Percentiles rank a stretch among this genome's conserved stretches.
Conservation (phyloP, 2,329 filamentous ascomycete species). For the Pseudopyricularia javanii region DNA sequence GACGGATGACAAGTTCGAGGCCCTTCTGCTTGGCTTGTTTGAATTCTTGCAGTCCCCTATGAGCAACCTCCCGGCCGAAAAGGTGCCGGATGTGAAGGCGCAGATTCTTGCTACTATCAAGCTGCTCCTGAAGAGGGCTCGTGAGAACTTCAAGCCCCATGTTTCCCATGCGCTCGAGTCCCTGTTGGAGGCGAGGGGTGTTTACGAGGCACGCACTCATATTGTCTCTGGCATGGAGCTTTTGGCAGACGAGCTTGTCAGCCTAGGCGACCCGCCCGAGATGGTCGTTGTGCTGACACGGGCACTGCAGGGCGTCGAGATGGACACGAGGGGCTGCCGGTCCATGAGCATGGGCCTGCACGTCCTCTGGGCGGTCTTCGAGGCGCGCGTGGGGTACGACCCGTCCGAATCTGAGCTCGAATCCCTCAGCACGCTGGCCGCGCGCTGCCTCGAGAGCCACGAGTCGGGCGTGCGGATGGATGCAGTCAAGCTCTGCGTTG, state of each 20-base stretch:
- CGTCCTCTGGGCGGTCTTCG: constrained; percentile 47
- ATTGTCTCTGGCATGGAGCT: constrained; percentile 65
- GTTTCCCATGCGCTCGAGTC: constrained; percentile 56
- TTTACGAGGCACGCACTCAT: constrained; percentile 57
- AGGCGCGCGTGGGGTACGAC: constrained; percentile 28
- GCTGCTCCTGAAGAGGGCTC: constrained; percentile 56
- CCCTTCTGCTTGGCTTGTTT: constrained; percentile 55
- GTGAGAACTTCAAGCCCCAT: constrained; percentile 53
- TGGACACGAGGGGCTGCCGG: constrained; percentile 33
- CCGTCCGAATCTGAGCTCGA: constrained; percentile 39
- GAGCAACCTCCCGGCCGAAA: constrained; percentile 41
- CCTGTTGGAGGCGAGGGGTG: constrained; percentile 50
- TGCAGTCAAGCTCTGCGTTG: constrained; percentile 68
- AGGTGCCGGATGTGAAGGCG: constrained; percentile 59
- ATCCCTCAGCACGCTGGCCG: constrained; percentile 36
- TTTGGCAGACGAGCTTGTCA: constrained; percentile 59
- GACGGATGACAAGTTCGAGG: constrained; percentile 55
- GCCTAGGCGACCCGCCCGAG: constrained; percentile 50
- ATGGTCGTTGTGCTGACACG: constrained; percentile 41
- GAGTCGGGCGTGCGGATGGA: constrained; percentile 59
- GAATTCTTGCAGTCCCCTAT: constrained; percentile 57
- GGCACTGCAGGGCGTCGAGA: constrained; percentile 32
- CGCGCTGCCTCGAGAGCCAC: constrained; percentile 44
- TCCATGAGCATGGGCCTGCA: constrained; percentile 51
- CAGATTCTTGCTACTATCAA: constrained; percentile 66